These are phyloP conservation scores for Pseudohalonectria lignicola DNA, from an alignment of 2,329 filamentous ascomycete species.

Conservation along the genomic window DNA sequence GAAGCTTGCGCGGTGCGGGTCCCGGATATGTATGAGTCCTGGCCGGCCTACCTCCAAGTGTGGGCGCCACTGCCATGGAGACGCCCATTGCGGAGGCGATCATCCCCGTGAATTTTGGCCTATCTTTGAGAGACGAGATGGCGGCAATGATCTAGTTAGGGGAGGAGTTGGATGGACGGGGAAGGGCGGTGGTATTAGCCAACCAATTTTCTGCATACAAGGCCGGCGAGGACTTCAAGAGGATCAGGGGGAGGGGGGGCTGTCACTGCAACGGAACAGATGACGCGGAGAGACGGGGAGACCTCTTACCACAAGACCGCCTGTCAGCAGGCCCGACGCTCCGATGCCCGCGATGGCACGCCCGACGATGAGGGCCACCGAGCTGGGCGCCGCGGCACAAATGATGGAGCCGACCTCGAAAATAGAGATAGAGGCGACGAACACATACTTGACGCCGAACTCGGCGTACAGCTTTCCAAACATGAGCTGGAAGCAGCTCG, in stretches of 20 bases:
- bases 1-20: no score
- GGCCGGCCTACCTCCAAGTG: no score
- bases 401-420: conserved; percentile 33
- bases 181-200: no score
- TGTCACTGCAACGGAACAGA: conserved; percentile 4
- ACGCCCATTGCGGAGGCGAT: no score
- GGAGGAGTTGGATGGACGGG: no score
- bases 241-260: conserved; percentile 27
- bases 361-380: conserved; percentile 25
- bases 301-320: conserved; percentile 2
- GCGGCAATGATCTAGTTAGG: conserved; percentile 6
- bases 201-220: no score
- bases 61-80: no score
- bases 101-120: no score
- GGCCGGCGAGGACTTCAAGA: no score
- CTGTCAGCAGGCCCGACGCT: conserved; percentile 17
- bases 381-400: conserved; percentile 26
- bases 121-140: no score
- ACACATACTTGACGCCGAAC: conserved; percentile 6
- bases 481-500: conserved; percentile 6
- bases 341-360: conserved; percentile 24
- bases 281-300: conserved; percentile 1
- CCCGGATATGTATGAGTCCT: no score
- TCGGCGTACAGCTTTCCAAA: conserved; percentile 7
- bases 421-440: conserved; percentile 17